Percentiles rank a stretch among this genome's conserved stretches.
phyloP scores from a whole-genome alignment of 352 stramenopile species.

The Globisporangium canariense region DNA sequence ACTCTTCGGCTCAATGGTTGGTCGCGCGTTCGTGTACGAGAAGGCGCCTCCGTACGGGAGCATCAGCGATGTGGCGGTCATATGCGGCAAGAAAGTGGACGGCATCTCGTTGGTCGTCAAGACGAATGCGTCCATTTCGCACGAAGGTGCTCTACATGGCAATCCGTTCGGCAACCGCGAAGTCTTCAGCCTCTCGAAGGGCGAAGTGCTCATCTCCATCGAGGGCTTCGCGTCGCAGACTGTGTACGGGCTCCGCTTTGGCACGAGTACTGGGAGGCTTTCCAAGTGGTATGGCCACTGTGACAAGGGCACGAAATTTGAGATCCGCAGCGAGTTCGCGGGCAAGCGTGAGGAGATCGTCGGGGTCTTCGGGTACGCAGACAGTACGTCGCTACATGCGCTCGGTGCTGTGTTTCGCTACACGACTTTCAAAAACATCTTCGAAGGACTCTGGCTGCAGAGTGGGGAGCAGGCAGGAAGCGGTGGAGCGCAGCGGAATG shows the following conservation, averaged over 20 bases:
- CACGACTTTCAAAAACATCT: conserved; percentile 72
- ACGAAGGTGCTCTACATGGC: conserved; percentile 51
- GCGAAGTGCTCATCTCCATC: conserved; percentile 58
- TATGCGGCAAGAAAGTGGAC: conserved; percentile 75
- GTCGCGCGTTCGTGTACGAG: conserved; percentile 55
- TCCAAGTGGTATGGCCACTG: conserved; percentile 79
- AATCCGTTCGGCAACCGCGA: conserved; percentile 72
- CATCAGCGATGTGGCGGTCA: conserved; percentile 58
- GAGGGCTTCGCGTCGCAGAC: conserved; percentile 76
- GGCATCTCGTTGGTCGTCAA: conserved; percentile 61
- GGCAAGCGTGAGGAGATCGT: conserved; percentile 66
- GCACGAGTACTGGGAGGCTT: conserved; percentile 43
- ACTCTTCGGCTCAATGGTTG: conserved; percentile 39
- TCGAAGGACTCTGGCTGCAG: conserved; percentile 76
- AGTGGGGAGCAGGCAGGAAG: conserved; percentile 6
- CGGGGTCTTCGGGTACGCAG: conserved; percentile 60
- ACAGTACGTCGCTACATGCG: conserved; percentile 60
- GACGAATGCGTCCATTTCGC: conserved; percentile 36
- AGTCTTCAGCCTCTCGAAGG: conserved; percentile 44
- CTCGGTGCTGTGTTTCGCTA: conserved; percentile 59
- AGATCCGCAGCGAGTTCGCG: conserved; percentile 49
- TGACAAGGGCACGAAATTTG: conserved; percentile 67
- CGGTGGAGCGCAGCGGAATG: conserved; percentile 1
- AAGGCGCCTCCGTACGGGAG: conserved; percentile 60
- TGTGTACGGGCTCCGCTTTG: conserved; percentile 63